Conservation (phyloP, 192 early-diverging fungal genomes). For the Coemansia sp. region DNA sequence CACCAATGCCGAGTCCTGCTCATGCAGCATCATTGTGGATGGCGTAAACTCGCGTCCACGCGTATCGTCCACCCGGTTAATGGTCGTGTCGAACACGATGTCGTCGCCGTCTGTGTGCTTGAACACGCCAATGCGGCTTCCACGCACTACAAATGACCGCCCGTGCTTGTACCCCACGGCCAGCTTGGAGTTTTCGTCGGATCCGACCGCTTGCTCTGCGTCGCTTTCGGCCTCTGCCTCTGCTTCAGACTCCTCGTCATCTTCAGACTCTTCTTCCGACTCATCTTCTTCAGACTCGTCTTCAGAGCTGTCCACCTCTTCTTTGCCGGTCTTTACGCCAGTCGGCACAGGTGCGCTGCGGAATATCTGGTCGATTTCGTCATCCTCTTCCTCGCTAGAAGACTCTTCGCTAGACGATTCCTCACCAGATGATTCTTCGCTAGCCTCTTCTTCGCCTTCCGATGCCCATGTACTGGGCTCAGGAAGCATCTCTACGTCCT, state of each 20-base stretch:
- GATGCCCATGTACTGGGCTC: slow-evolving; percentile 25
- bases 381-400: slow-evolving; percentile 22
- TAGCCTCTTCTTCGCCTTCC: slow-evolving; percentile 24
- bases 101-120: slow-evolving; percentile 70
- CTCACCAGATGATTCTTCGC: neutral
- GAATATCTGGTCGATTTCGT: slow-evolving; percentile 28
- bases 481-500: slow-evolving; percentile 56
- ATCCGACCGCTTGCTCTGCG: slow-evolving; percentile 7
- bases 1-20: slow-evolving; percentile 78
- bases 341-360: slow-evolving; percentile 19
- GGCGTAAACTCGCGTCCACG: slow-evolving; percentile 68
- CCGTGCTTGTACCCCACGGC: slow-evolving; percentile 82
- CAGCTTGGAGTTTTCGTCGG: slow-evolving; percentile 65
- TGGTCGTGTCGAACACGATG: slow-evolving; percentile 76
- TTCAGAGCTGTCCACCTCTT: slow-evolving; percentile 10
- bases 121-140: slow-evolving; percentile 87
- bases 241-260: slow-evolving; percentile 25
- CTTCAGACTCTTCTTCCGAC: slow-evolving; percentile 15
- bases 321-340: slow-evolving; percentile 31
- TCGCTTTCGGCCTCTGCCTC: slow-evolving; percentile 25
- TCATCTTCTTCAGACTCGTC: slow-evolving; percentile 38
- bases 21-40: slow-evolving; percentile 76
- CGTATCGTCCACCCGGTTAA: slow-evolving; percentile 67
- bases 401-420: neutral
- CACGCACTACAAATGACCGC: slow-evolving; percentile 88